Evolutionary conservation across 2,329 filamentous ascomycete species (phyloP).

Genomic region (Fusarium verrucosum): DNA sequence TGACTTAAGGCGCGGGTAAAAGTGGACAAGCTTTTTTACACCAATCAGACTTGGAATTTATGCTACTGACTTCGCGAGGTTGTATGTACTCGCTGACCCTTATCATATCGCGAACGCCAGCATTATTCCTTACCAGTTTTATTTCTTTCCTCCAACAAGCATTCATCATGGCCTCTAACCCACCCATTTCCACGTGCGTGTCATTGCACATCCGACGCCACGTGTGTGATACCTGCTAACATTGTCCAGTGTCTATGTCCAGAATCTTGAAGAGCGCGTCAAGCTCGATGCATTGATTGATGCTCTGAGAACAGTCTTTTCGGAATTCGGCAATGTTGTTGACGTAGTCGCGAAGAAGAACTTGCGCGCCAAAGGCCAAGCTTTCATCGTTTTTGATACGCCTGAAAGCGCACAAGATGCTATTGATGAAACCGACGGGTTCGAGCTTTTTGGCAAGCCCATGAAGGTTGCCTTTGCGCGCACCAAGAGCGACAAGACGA

Average conservation of each 20-base stretch:
- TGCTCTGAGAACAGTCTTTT: conserved; percentile 80
- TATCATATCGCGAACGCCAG: too few relatives aligned
- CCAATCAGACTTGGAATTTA: too few relatives aligned
- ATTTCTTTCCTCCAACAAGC: background rate
- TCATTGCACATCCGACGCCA: conserved; percentile 73
- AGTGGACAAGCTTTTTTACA: too few relatives aligned
- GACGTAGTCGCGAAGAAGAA: conserved; percentile 91
- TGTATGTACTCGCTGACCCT: too few relatives aligned
- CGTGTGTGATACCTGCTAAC: conserved; percentile 52
- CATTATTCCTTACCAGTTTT: background rate
- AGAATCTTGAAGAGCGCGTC: conserved; percentile 92
- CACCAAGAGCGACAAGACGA: conserved; percentile 86
- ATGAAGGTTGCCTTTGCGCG: conserved; percentile 87
- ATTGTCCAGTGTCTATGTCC: conserved; percentile 68
- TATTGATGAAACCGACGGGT: conserved; percentile 89
- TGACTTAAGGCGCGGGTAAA: too few relatives aligned
- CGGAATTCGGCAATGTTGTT: conserved; percentile 85
- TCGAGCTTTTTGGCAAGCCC: conserved; percentile 90
- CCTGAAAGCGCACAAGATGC: conserved; percentile 82
- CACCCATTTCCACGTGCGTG: conserved; percentile 74
- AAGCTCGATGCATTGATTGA: conserved; percentile 81
- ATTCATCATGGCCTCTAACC: conserved; percentile 50
- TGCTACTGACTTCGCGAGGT: too few relatives aligned
- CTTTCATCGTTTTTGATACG: conserved; percentile 89
- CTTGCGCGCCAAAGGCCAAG: conserved; percentile 91